A percentile compares a stretch with the other conserved stretches of the same genome.
These are phyloP conservation scores for Oemleria cerasiformis DNA, from an alignment of 306 rosid genomes.

Conservation along the genomic window DNA sequence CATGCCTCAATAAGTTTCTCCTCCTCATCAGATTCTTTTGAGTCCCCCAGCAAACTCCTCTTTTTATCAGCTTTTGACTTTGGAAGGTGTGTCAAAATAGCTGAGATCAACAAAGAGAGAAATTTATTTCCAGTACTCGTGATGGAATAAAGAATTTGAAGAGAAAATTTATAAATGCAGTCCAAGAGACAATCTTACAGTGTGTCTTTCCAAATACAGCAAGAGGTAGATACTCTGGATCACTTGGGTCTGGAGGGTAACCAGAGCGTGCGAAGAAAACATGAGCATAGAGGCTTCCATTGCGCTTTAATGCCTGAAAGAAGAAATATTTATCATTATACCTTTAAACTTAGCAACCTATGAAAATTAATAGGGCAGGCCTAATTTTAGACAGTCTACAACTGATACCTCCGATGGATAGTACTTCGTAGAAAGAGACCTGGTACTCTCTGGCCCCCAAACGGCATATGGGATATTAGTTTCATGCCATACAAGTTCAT, in stretches of 20 bases:
- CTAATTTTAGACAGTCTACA: neutral
- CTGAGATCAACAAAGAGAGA: conserved; percentile 46
- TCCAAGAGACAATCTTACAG: conserved; percentile 38
- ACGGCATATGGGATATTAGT: conserved; percentile 74
- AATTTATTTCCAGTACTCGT: conserved; percentile 4
- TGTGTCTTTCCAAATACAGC: conserved; percentile 74
- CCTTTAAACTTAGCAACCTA: conserved; percentile 6
- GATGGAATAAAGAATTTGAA: neutral
- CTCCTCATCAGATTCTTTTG: conserved; percentile 53
- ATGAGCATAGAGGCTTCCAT: conserved; percentile 81
- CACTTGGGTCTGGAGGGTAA: conserved; percentile 77
- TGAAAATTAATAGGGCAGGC: neutral
- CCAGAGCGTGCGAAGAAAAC: conserved; percentile 92
- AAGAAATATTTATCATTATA: conserved; percentile 11
- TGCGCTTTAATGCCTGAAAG: conserved; percentile 67
- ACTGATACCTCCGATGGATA: conserved; percentile 70
- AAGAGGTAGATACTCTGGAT: conserved; percentile 80
- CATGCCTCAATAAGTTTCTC: conserved; percentile 49
- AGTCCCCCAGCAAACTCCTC: conserved; percentile 67
- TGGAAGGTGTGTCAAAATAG: conserved; percentile 67
- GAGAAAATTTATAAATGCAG: neutral
- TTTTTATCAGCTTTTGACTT: conserved; percentile 69
- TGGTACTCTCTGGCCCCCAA: conserved; percentile 69
- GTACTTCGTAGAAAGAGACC: conserved; percentile 59
- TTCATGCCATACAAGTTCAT: conserved; percentile 89